Base-by-base conservation (phyloP, 164 flowering plant genomes). In the Tinospora cordifolia region DNA sequence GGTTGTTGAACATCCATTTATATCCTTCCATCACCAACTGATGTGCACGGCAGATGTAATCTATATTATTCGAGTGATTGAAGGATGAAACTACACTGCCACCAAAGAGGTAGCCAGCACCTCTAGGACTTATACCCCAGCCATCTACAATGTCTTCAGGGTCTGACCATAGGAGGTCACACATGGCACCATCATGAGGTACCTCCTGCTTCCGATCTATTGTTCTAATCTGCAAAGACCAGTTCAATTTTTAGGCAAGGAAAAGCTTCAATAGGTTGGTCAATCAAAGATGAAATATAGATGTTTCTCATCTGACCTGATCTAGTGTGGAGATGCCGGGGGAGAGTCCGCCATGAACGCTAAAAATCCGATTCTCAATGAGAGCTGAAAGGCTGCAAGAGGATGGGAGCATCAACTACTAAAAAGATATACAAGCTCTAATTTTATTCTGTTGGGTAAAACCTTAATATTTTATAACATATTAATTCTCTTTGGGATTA, bases 1-100 rank as follows among this genome's bases (percentile, higher is more conserved):
- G 99, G 72, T 87, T 77, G 72, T 85, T 87, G 74, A 95, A 95
- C 99, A 95, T 95, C 99, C 99, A 95, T 78, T 95, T 95, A 75
- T 85, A 95, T 39, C 99, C 99, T 80, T 95, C 99, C 99, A 92
- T 95, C 25, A 95, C 99, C 82, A 95, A 84, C 76, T 95, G 99
- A 83, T 95, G 98, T 15, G 99, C 99, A 57, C 99, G 96, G 26
- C 99, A 92, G 51, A 95, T 95, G 58, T 87, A 92, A 68, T 95
- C 99, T 38, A 92, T 87, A 70, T 83, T 92, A 79, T 95, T 95
- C 68, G 97, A 30, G 71, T 84, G 96, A 74, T 95, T 95, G 71
- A 95, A 95, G 19, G 91, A 68, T 63, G 81, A 76, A 62, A 91
- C 98, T n/a, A 91, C 93, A 71, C 87, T 90, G 71, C 98, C 94